These are phyloP conservation scores for Lodderomyces elongisporus DNA, from an alignment of 1,139 yeast genomes.

Conservation along the genomic window DNA sequence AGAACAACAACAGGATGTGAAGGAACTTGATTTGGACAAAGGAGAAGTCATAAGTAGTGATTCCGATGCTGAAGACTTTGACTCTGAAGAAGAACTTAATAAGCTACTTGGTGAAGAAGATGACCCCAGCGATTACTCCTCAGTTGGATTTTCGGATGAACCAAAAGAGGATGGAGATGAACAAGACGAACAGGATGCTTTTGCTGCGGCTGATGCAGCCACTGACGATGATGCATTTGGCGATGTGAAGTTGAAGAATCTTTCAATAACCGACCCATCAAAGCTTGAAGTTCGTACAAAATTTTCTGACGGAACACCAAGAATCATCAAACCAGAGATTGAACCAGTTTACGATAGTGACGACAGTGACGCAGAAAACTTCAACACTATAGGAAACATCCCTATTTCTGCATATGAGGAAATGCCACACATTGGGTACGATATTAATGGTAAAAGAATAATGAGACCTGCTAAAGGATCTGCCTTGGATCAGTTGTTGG, in stretches of 20 bases:
- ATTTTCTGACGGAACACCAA: constrained; percentile 74
- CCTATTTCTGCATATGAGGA: constrained; percentile 93
- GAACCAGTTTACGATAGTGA: constrained; percentile 91
- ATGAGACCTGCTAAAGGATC: constrained; percentile 98
- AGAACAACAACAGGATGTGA: constrained; percentile 24
- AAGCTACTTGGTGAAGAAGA: constrained; percentile 50
- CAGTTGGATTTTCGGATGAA: constrained; percentile 4
- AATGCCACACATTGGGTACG: constrained; percentile 96
- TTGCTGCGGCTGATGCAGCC: too few species aligned
- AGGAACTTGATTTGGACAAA: constrained; percentile 24
- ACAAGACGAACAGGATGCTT: too few species aligned
- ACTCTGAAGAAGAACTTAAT: constrained; percentile 62
- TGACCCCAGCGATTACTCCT: constrained; percentile 15
- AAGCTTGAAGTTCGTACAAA: constrained; percentile 38
- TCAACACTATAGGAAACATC: constrained; percentile 87
- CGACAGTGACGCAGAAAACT: constrained; percentile 81
- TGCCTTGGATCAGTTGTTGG: constrained; percentile 85
- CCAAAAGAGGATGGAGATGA: too few species aligned
- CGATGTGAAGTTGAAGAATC: constrained; percentile 47
- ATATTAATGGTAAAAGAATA: constrained; percentile 93
- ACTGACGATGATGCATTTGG: constrained; percentile 44
- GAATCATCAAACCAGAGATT: constrained; percentile 81
- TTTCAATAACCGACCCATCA: constrained; percentile 31
- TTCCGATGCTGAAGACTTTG: constrained; percentile 18
- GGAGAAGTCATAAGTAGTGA: neutral